These are phyloP conservation scores for Chrysanthemum makinoi DNA, from an alignment of 129 eudicot genomes.

Conservation along the genomic window DNA sequence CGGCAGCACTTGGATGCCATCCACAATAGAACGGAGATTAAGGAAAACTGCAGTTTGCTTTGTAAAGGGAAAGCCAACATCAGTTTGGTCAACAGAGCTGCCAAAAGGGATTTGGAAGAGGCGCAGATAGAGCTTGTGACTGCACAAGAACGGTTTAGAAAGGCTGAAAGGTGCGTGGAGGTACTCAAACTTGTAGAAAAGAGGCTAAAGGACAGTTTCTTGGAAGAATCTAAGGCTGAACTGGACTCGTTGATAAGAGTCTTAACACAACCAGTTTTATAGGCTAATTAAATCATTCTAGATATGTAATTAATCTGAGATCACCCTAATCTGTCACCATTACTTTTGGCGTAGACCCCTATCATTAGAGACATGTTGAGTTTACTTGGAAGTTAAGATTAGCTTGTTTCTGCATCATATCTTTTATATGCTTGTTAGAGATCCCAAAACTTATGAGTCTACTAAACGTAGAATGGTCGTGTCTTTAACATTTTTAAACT, in stretches of 20 bases:
- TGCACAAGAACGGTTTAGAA: slow-evolving; percentile 19
- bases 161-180: slow-evolving; percentile 34
- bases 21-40: slow-evolving; percentile 1
- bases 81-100: slow-evolving; percentile 25
- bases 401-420: not conserved
- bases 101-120: not conserved
- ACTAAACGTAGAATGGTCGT: not conserved
- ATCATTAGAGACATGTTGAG: not conserved
- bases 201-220: slow-evolving; percentile 26
- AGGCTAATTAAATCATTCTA: not conserved
- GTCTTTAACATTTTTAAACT: not conserved
- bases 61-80: slow-evolving; percentile 17
- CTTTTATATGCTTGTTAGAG: not conserved
- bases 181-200: slow-evolving; percentile 30
- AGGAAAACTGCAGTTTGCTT: slow-evolving; percentile 2
- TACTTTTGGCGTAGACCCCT: not conserved
- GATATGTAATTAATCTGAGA: not conserved
- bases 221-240: slow-evolving; percentile 20
- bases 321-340: not conserved
- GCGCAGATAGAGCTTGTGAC: slow-evolving; percentile 21
- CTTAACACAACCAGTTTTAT: slow-evolving; percentile 3
- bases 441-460: not conserved
- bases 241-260: slow-evolving; percentile 16
- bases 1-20: not conserved
- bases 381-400: not conserved